Conservation (phyloP, 345 rosid genomes). For the Viola odorata region DNA sequence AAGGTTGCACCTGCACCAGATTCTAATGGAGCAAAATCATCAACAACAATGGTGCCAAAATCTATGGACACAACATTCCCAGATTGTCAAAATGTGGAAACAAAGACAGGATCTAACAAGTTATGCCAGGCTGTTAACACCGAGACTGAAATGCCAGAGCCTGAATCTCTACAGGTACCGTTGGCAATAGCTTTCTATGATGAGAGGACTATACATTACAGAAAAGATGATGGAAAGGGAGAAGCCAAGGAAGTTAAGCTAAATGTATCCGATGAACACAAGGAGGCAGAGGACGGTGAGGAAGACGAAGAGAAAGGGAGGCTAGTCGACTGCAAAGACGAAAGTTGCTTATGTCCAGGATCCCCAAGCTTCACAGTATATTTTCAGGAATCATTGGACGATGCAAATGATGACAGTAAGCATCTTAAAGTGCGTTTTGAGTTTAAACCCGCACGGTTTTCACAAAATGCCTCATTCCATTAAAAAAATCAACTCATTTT, state of each 20-base stretch:
- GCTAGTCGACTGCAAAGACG: not conserved
- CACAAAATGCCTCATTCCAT: too few species aligned
- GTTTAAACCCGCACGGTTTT: too few species aligned
- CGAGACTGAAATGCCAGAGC: too few species aligned
- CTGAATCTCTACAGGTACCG: not conserved
- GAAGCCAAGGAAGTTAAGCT: not conserved
- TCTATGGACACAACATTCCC: not conserved
- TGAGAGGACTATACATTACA: not conserved
- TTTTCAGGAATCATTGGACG: slow-evolving; percentile 10
- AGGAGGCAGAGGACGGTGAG: not conserved
- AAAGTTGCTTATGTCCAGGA: slow-evolving; percentile 9
- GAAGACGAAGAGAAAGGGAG: slow-evolving; percentile 10
- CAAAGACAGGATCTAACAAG: not conserved
- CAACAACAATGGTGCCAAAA: not conserved
- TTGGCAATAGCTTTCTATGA: not conserved
- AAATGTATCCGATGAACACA: slow-evolving; percentile 6
- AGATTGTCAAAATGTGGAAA: not conserved
- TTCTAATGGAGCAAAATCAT: not conserved
- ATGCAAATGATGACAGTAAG: slow-evolving; percentile 11
- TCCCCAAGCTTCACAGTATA: slow-evolving; percentile 39
- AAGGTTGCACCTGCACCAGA: slow-evolving; percentile 5
- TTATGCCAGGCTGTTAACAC: not conserved
- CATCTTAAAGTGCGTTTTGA: not conserved
- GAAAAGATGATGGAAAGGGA: not conserved
- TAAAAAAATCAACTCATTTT: not conserved